Evolutionary conservation across 2,329 filamentous ascomycete genomes (phyloP), one percentile per base, ranked within the genome.

Genomic region (Pseudogymnoascus sp.): DNA sequence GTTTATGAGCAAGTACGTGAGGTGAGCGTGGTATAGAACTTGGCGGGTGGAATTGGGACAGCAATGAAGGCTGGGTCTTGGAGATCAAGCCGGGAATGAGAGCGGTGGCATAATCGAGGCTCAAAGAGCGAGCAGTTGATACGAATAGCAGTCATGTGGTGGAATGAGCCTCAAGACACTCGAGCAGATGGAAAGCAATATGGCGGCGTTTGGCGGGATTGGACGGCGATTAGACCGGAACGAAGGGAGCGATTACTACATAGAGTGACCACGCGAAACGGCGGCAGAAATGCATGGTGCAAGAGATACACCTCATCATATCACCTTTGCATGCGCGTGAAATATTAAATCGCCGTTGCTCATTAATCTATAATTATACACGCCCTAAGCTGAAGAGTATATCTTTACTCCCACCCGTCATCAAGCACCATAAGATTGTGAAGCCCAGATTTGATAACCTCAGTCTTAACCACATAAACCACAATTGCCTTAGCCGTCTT

Each of bases 1-100:
- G 66, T 99, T 99, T 75, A 99, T 99, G 94, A 80, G 71, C 60
- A 73, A 73, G 67, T 73, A 73, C 63, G 72, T 73, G 65, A 70
- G 71, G 69, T 73, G 39, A 42, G 39, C 15, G 39, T 42, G 18
- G 18, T 9, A 42, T 42, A 9, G 39, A 12, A 21, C 4, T 42
- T 42, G 18, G 39, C 18, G 8, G 39, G 39, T 42, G 39, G 18
- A 21, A 21, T 42, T 42, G 39, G 39, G 39, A 42, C 21, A 18
- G 39, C 8, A 18, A 42, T 42, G 39, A 12, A 31, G 18, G 48
- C 33, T 12, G 39, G 18, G 39, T 42, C 18, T 42, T 2, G 15
- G 39, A 21, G 4, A 21, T 18, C 8, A 42, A 21, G 3, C 2
- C 18, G 9, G n/a, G 9, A 12, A 42, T 21, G 18, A 18, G 39